These are phyloP conservation scores for Penicillium samsonianum DNA, from an alignment of 495 filamentous ascomycete genomes.

Conservation along the genomic window DNA sequence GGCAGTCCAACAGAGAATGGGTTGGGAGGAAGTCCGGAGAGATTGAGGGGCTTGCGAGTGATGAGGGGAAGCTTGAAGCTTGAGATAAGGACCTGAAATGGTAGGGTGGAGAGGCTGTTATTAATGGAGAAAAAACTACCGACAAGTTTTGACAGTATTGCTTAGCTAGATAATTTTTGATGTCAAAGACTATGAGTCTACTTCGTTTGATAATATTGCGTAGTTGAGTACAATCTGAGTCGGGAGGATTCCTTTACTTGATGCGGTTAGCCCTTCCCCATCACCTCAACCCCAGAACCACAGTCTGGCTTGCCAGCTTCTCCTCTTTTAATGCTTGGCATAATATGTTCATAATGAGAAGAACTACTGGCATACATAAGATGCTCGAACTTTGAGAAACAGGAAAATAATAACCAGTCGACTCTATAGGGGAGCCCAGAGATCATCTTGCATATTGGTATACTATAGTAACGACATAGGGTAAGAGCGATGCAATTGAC, in stretches of 20 bases:
- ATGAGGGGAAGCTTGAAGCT: slow-evolving; percentile 22
- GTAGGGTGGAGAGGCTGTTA: not conserved
- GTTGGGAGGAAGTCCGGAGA: slow-evolving; percentile 7
- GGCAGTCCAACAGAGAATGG: slow-evolving; percentile 16
- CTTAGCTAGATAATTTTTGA: not conserved
- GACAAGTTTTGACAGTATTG: not conserved
- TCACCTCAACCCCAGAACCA: not conserved
- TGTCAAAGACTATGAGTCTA: not conserved
- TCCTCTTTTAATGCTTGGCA: not conserved
- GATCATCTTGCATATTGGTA: too few species aligned
- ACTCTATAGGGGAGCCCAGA: too few species aligned
- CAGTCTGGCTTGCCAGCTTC: not conserved
- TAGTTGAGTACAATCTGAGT: not conserved
- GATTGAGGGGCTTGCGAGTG: not conserved
- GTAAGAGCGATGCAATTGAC: too few species aligned
- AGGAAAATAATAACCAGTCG: too few species aligned
- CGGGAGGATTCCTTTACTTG: slow-evolving; percentile 16
- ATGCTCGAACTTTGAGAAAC: too few species aligned
- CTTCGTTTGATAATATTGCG: not conserved
- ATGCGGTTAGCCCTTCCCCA: slow-evolving; percentile 18
- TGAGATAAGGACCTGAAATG: not conserved
- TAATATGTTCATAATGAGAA: not conserved
- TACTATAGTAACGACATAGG: too few species aligned
- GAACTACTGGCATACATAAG: not conserved
- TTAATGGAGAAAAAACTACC: not conserved